phyloP scores from a whole-genome alignment of 257 asterid species.

The Haberlea rhodopensis region DNA sequence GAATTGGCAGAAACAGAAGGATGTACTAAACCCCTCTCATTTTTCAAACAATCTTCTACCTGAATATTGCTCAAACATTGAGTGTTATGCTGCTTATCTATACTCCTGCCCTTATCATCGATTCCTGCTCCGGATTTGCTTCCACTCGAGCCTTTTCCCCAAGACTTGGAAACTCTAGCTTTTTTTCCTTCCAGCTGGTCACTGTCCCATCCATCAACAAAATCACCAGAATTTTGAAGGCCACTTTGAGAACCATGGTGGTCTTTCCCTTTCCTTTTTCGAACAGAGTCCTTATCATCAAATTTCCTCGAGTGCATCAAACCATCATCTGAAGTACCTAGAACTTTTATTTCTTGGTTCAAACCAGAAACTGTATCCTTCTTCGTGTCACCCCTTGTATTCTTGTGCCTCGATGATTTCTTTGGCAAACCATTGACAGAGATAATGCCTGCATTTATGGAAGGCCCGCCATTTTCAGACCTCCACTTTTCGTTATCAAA shows the following conservation, averaged over 20 bases:
- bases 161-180: constrained; percentile 64
- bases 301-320: constrained; percentile 36
- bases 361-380: constrained; percentile 31
- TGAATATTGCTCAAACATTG: constrained; percentile 39
- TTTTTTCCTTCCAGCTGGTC: constrained; percentile 68
- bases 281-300: constrained; percentile 44
- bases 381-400: constrained; percentile 39
- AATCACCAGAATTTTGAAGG: constrained; percentile 40
- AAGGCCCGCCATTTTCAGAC: background rate
- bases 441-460: background rate
- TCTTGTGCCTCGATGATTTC: constrained; percentile 23
- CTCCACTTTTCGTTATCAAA: background rate
- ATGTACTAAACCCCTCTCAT: constrained; percentile 51
- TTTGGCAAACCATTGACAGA: background rate
- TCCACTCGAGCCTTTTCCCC: constrained; percentile 52
- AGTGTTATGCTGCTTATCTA: constrained; percentile 38
- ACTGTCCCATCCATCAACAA: constrained; percentile 46
- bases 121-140: constrained; percentile 40
- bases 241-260: constrained; percentile 32
- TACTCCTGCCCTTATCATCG: constrained; percentile 40
- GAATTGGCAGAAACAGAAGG: constrained; percentile 86
- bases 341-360: constrained; percentile 38
- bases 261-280: constrained; percentile 63
- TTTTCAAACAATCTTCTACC: constrained; percentile 52
- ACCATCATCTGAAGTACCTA: constrained; percentile 45